Percentiles rank a stretch among this genome's conserved stretches.
Conservation (phyloP, 179 eudicot species). For the Silene noctiflora region DNA sequence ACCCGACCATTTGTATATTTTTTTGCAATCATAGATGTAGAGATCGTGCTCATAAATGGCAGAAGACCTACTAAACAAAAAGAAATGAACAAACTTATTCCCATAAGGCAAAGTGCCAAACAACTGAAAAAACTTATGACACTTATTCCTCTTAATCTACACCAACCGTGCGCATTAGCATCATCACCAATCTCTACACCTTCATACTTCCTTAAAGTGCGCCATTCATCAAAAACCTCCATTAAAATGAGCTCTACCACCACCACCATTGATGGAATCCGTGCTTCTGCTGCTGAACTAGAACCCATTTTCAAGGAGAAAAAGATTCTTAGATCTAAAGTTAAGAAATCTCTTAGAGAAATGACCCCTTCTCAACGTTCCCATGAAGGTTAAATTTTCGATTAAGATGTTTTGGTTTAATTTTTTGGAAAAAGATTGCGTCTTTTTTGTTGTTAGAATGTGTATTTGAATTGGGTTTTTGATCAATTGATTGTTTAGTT, state of each 20-base stretch:
- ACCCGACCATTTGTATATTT: too few relatives aligned
- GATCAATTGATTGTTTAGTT: constrained; percentile 13
- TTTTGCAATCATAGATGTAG: background rate
- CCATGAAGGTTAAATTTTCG: constrained; percentile 44
- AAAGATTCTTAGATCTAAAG: constrained; percentile 54
- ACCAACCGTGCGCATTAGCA: constrained; percentile 34
- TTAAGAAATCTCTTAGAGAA: constrained; percentile 57
- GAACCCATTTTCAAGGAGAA: constrained; percentile 64
- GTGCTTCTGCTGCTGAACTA: constrained; percentile 27
- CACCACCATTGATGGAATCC: background rate
- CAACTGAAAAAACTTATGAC: constrained; percentile 22
- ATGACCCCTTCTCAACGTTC: constrained; percentile 64
- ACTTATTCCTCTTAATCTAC: background rate
- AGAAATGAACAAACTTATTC: constrained; percentile 16
- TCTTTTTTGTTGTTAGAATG: background rate
- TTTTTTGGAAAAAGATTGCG: constrained; percentile 1
- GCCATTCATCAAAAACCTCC: constrained; percentile 23
- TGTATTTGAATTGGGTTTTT: constrained; percentile 4
- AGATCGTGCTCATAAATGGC: constrained; percentile 1
- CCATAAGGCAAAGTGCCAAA: constrained; percentile 20
- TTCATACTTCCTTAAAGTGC: constrained; percentile 26
- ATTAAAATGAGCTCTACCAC: constrained; percentile 42
- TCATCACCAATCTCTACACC: constrained; percentile 20
- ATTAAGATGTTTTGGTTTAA: background rate
- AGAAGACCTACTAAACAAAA: background rate